A percentile compares a stretch with the other conserved stretches of the same genome.
Conservation (phyloP, 306 rosid genomes). For the Mimosa pudica region DNA sequence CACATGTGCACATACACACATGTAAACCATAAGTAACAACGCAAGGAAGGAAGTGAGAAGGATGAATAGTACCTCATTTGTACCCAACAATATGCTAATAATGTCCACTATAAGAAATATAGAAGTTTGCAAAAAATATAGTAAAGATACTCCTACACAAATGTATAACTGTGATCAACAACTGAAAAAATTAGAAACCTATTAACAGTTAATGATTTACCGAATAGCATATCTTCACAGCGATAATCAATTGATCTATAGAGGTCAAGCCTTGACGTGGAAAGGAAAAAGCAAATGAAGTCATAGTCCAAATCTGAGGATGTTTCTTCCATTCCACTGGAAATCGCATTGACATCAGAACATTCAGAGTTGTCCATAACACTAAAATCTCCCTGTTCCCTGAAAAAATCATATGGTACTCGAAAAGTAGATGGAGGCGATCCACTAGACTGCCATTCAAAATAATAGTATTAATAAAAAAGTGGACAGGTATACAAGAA, state of each 20-base stretch:
- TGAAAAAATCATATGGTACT: slow-evolving; percentile 82
- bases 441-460: slow-evolving; percentile 91
- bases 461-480: slow-evolving; percentile 36
- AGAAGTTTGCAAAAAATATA: neutral
- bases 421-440: slow-evolving; percentile 96
- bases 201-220: slow-evolving; percentile 44
- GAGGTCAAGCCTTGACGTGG: slow-evolving; percentile 72
- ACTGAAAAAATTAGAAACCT: slow-evolving; percentile 1
- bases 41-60: slow-evolving; percentile 12
- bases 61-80: too few species aligned
- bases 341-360: slow-evolving; percentile 37
- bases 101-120: neutral
- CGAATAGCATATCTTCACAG: slow-evolving; percentile 92
- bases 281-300: slow-evolving; percentile 81
- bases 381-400: slow-evolving; percentile 52
- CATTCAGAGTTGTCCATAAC: slow-evolving; percentile 42
- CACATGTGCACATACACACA: slow-evolving; percentile 17
- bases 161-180: neutral
- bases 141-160: neutral
- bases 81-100: slow-evolving; percentile 6
- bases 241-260: slow-evolving; percentile 74
- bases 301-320: slow-evolving; percentile 74
- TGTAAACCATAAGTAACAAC: neutral
- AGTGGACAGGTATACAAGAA: slow-evolving; percentile 25
- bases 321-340: slow-evolving; percentile 43